phyloP scores from a whole-genome alignment of 2,329 filamentous ascomycete genomes.

The Botrytis medusae region DNA sequence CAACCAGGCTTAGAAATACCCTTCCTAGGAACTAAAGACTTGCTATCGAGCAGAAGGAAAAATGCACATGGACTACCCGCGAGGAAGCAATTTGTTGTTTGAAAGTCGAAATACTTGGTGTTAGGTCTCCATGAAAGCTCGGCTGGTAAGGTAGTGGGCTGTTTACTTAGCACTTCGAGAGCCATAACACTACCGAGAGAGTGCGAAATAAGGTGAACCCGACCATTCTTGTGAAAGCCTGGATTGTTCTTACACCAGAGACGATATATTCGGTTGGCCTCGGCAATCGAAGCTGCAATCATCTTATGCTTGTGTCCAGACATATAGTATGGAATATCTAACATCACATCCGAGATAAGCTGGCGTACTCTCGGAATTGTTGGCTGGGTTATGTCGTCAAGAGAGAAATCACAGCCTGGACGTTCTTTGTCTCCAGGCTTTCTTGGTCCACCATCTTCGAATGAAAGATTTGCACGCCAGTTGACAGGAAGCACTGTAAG shows the following conservation, averaged over 20 bases:
- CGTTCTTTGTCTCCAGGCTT: slow-evolving; percentile 52
- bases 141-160: slow-evolving; percentile 69
- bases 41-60: slow-evolving; percentile 82
- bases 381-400: slow-evolving; percentile 89
- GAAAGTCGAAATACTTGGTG: slow-evolving; percentile 77
- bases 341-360: slow-evolving; percentile 96
- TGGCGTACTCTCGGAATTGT: slow-evolving; percentile 90
- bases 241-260: slow-evolving; percentile 95
- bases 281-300: slow-evolving; percentile 81
- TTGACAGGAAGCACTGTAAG: slow-evolving; percentile 95
- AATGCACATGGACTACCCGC: slow-evolving; percentile 89
- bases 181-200: slow-evolving; percentile 95
- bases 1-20: slow-evolving; percentile 74
- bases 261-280: slow-evolving; percentile 93
- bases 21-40: slow-evolving; percentile 69
- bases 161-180: slow-evolving; percentile 83
- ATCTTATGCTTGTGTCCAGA: slow-evolving; percentile 95
- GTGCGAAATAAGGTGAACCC: slow-evolving; percentile 90
- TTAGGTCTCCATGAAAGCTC: slow-evolving; percentile 41
- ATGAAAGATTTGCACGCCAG: slow-evolving; percentile 84
- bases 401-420: slow-evolving; percentile 62
- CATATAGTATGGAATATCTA: slow-evolving; percentile 97
- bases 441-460: slow-evolving; percentile 74
- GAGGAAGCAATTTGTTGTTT: slow-evolving; percentile 85
- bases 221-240: slow-evolving; percentile 74